Evolutionary conservation across 129 eudicot genomes (phyloP), one percentile per base, ranked within the genome.

Genomic region (Helianthus tuberosus): DNA sequence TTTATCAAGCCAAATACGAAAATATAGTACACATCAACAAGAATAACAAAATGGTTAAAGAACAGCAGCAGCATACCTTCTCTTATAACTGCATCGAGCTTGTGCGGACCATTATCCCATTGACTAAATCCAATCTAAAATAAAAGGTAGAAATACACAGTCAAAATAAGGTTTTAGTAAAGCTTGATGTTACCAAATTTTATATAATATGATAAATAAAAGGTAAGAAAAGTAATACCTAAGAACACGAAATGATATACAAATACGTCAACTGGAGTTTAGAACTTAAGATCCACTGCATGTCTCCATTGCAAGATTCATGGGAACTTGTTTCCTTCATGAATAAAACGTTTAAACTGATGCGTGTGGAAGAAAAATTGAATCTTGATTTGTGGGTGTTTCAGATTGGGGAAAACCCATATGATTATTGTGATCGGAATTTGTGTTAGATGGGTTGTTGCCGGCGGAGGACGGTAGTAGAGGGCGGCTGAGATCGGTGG

Each of bases 31-130:
- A 83, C 66, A 80, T 79, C 51, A 61, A 79, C 83, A 79, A 82
- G 72, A 80, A 39, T 73, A 29, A 32, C 61, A 77, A 60, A 83
- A 64, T 57, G 72, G 65, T 71, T 67, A 58, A 54, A 72, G 55
- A 52, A 80, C 81, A 82, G 66, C 75, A 82, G 66, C 75, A 82
- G 50, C 61, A 79, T 76, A 79, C 87, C 87, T 76, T 84, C 81
- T 61, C 44, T 61, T 61, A 61, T 63, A 61, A 68, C 82, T 73
- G 60, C 78, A 54, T 63, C 67, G 57, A 52, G 74, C 85, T 70
- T 27, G 71, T 41, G 53, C 52, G 66, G 55, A 35, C 67, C 81
- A 60, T 73, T 16, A 38, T 58, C 72, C 62, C 53, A 39, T 69
- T 14, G 35, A 65, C 54, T 61, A 69, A 64, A 79, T 62, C 63